Conservation (phyloP, 2,329 filamentous ascomycete genomes). For the Aureobasidium sp. region DNA sequence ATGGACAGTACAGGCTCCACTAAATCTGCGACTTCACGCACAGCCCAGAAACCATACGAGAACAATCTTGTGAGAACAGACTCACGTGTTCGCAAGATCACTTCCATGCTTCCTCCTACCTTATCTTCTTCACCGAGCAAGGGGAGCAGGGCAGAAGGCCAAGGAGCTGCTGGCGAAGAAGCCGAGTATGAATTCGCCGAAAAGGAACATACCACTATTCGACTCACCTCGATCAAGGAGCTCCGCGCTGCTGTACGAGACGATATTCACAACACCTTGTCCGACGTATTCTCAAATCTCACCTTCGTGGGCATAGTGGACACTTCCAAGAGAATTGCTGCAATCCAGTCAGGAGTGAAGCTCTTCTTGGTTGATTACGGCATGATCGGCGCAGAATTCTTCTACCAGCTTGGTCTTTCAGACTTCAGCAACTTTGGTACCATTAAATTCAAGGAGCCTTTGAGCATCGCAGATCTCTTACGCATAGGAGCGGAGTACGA, state of each 20-base stretch:
- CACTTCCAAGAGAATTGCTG: conserved; percentile 75
- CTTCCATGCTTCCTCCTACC: conserved; percentile 74
- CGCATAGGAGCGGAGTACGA: conserved; percentile 67
- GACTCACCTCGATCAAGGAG: conserved; percentile 76
- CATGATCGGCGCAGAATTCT: conserved; percentile 74
- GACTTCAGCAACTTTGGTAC: conserved; percentile 92
- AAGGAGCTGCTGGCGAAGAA: conserved; percentile 34
- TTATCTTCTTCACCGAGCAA: conserved; percentile 35
- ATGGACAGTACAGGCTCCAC: conserved; percentile 29
- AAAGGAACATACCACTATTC: conserved; percentile 62
- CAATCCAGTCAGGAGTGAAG: conserved; percentile 87
- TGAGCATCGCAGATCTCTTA: conserved; percentile 65
- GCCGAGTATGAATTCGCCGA: conserved; percentile 66
- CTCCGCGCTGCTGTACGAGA: conserved; percentile 75
- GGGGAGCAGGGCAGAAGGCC: conserved; percentile 20
- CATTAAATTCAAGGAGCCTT: conserved; percentile 71
- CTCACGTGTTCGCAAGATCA: conserved; percentile 84
- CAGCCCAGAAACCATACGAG: conserved; percentile 57
- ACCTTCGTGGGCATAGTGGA: conserved; percentile 94
- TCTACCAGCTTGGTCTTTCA: conserved; percentile 90
- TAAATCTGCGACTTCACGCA: conserved; percentile 27
- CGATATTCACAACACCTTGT: conserved; percentile 75
- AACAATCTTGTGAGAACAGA: conserved; percentile 91
- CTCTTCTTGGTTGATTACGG: conserved; percentile 92
- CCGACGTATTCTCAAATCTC: conserved; percentile 77